Evolutionary conservation across 805 yeast genomes (phyloP).

Genomic region (Candida sakaeoensis): DNA sequence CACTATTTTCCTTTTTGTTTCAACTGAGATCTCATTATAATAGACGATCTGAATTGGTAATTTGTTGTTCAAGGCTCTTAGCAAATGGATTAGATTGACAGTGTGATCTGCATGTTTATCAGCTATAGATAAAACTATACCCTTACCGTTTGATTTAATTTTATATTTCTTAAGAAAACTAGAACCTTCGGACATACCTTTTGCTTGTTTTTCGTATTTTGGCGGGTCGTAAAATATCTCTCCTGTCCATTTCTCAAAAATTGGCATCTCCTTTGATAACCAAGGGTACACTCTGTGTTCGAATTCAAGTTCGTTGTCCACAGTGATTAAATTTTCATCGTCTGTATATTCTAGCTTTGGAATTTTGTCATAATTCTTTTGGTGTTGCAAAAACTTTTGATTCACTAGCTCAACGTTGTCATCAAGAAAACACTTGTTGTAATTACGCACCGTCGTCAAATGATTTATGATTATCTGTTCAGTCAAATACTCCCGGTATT

Average conservation of each 20-base stretch:
- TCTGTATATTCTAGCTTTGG: background rate
- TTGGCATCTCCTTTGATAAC: constrained; percentile 36
- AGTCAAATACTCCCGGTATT: constrained; percentile 13
- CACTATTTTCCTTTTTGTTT: constrained; percentile 21
- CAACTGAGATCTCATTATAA: constrained; percentile 24
- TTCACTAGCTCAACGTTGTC: constrained; percentile 7
- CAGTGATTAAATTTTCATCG: background rate
- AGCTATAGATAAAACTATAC: constrained; percentile 30
- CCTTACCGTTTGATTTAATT: constrained; percentile 25
- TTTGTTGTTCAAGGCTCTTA: constrained; percentile 31
- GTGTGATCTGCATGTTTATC: constrained; percentile 28
- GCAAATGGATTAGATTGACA: constrained; percentile 26
- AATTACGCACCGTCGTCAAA: constrained; percentile 42
- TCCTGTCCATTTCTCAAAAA: constrained; percentile 40
- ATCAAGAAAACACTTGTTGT: constrained; percentile 37
- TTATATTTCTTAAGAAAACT: constrained; percentile 5
- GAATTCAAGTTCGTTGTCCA: constrained; percentile 10
- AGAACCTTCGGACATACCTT: background rate
- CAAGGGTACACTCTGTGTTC: constrained; percentile 41
- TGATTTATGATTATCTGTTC: constrained; percentile 36
- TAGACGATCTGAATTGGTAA: constrained; percentile 35
- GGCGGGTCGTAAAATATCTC: constrained; percentile 22
- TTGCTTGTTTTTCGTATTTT: constrained; percentile 11
- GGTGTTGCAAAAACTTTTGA: background rate
- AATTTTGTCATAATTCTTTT: constrained; percentile 7